A percentile compares a stretch with the other conserved stretches of the same genome.
phyloP scores from a whole-genome alignment of 805 yeast species.

The Kazachstania martiniae region DNA sequence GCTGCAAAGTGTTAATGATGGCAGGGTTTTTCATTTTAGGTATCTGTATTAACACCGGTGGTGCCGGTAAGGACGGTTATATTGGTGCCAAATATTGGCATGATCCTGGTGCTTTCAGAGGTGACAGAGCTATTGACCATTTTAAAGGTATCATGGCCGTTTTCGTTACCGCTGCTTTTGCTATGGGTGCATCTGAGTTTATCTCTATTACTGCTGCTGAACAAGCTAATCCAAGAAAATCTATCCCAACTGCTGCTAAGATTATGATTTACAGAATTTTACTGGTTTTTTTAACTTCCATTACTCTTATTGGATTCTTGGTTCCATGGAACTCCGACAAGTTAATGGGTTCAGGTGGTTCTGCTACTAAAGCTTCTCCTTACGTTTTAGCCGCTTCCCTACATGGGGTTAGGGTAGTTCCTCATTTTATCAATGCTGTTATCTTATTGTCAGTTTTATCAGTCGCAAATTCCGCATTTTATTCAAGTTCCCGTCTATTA shows the following conservation, averaged over 20 bases:
- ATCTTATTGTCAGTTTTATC: conserved; percentile 51
- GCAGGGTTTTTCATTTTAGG: conserved; percentile 52
- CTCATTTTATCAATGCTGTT: conserved; percentile 55
- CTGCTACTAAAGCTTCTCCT: conserved; percentile 55
- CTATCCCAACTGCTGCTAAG: conserved; percentile 58
- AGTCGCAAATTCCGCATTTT: conserved; percentile 49
- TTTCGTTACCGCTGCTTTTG: conserved; percentile 58
- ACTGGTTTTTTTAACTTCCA: conserved; percentile 43
- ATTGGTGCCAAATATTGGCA: conserved; percentile 51
- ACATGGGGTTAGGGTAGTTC: conserved; percentile 45
- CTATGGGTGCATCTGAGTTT: conserved; percentile 57
- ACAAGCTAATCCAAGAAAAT: conserved; percentile 47
- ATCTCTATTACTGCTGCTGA: conserved; percentile 66
- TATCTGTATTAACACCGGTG: conserved; percentile 44
- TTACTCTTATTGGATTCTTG: conserved; percentile 43
- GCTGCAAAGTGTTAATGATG: conserved; percentile 47
- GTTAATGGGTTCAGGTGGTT: conserved; percentile 37
- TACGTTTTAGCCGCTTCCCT: conserved; percentile 59
- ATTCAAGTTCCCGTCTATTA: conserved; percentile 38
- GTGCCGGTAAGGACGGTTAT: conserved; percentile 43
- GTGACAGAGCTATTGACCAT: conserved; percentile 27
- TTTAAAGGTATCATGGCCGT: conserved; percentile 58
- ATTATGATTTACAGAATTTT: conserved; percentile 62
- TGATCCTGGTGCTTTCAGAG: conserved; percentile 52
- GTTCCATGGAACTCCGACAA: conserved; percentile 49